Conservation (phyloP, 1,284 basidiomycete genomes). For the Vanrija pseudolonga region DNA sequence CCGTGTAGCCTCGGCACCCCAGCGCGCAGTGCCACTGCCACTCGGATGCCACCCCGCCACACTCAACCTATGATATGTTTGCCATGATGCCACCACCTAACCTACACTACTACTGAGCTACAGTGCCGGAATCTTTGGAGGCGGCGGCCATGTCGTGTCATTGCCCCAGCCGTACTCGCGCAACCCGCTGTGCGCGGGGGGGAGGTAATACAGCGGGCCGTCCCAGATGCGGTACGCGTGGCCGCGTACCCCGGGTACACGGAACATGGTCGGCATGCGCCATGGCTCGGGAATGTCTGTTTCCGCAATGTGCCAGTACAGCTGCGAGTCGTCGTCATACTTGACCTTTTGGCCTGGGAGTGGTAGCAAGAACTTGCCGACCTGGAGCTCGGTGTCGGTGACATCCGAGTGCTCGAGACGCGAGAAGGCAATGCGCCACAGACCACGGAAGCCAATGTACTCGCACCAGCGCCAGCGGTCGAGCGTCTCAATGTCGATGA, state of each 20-base stretch:
- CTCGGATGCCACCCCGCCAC: no score
- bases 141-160: constrained; percentile 10
- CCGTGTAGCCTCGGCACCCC: no score
- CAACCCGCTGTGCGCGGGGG: constrained; percentile 33
- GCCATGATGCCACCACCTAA: not conserved
- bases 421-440: constrained; percentile 65
- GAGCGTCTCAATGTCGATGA: constrained; percentile 56
- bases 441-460: constrained; percentile 77
- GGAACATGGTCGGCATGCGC: constrained; percentile 44
- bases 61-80: no score
- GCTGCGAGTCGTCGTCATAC: constrained; percentile 61
- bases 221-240: constrained; percentile 29
- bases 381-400: constrained; percentile 50
- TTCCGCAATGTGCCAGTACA: constrained; percentile 66
- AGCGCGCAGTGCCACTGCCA: no score
- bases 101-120: no score
- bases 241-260: constrained; percentile 34
- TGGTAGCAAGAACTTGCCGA: constrained; percentile 75
- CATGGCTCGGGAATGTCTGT: constrained; percentile 58
- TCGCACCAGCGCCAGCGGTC: constrained; percentile 63
- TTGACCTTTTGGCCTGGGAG: constrained; percentile 56
- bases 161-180: constrained; percentile 30
- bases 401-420: constrained; percentile 42
- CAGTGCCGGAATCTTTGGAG: no score
- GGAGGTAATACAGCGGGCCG: constrained; percentile 48